Base-by-base conservation (phyloP, 23 red algal genomes). In the Agarophyton chilense region DNA sequence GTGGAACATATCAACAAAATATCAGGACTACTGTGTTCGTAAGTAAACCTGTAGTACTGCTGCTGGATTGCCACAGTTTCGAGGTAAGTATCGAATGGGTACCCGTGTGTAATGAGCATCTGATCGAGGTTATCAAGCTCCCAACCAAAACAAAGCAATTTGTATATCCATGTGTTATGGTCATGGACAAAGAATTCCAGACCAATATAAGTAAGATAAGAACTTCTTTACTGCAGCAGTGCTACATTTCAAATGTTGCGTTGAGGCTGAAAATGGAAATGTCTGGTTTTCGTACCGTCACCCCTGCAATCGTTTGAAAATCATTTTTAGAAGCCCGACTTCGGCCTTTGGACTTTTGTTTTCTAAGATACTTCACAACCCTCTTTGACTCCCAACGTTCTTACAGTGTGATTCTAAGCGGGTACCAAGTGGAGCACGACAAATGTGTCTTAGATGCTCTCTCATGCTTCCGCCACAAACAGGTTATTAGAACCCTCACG, bases 1-100 rank as follows among this genome's bases (percentile, higher is more conserved):
- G 46, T 80, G 50, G 38, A 49, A 19, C 76, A 56, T 18, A 56
- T 80, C 44, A 80, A 80, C 29, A 51, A 38, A 12, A 29, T 57
- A 53, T 39, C 56, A 8, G 38, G 1, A 77, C 28, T 2, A 50
- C 49, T 14, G 40, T 49, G 39, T 2, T 1, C 3, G 1, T 56
- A 10, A 57, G 34, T 6, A 54, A 8, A 8, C 36, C 44, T 22
- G 36, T 53, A 9, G 9, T 80, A n/a, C 42, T 80, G 1, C 25
- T 22, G 8, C 52, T 80, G 6, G 76, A 80, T 35, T 44, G 76
- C 29, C 76, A 80, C 6, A 40, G 24, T 10, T 80, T 10, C 31
- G 26, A 13, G 7, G 44, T 24, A 9, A 47, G 72, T 18, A 28
- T 32, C 10, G 2, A 56, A 31, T 80, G 76, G 76, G 8, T 80